A percentile compares a stretch with the other conserved stretches of the same genome.
Evolutionary conservation across 2,329 filamentous ascomycete genomes (phyloP).

Genomic region (Dactylellina haptotyla): DNA sequence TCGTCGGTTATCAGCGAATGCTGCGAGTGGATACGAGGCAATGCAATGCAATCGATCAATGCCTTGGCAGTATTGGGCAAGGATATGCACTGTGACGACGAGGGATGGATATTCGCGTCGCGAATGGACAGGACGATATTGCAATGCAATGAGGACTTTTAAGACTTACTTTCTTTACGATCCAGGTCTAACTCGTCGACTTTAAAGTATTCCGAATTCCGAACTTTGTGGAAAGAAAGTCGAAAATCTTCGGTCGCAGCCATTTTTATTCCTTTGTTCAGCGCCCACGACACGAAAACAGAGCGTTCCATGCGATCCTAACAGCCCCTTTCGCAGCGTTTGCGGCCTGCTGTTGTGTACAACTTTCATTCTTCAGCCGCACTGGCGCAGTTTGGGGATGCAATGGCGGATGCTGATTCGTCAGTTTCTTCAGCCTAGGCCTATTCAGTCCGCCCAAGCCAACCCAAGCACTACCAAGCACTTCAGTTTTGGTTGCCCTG

Average conservation of each 20-base stretch:
- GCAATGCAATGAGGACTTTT: too few relatives aligned
- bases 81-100: neutral
- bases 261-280: constrained; percentile 20
- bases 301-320: neutral
- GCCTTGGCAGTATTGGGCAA: constrained; percentile 7
- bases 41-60: too few relatives aligned
- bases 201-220: constrained; percentile 37
- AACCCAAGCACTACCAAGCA: neutral
- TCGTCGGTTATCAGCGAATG: constrained; percentile 20
- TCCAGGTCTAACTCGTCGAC: neutral
- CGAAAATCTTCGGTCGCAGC: constrained; percentile 18
- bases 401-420: neutral
- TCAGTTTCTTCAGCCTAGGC: neutral
- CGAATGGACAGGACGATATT: constrained; percentile 2
- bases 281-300: constrained; percentile 21
- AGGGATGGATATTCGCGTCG: neutral
- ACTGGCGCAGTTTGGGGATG: constrained; percentile 29
- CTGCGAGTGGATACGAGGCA: neutral
- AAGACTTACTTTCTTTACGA: neutral
- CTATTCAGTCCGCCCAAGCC: too few relatives aligned
- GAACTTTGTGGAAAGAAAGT: constrained; percentile 5
- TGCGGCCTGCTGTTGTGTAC: constrained; percentile 28
- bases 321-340: constrained; percentile 40
- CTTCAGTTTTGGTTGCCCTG: constrained; percentile 1
- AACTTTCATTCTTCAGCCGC: constrained; percentile 41